Base-by-base conservation (phyloP, 108 stramenopile species). In the Skeletonema costatum region DNA sequence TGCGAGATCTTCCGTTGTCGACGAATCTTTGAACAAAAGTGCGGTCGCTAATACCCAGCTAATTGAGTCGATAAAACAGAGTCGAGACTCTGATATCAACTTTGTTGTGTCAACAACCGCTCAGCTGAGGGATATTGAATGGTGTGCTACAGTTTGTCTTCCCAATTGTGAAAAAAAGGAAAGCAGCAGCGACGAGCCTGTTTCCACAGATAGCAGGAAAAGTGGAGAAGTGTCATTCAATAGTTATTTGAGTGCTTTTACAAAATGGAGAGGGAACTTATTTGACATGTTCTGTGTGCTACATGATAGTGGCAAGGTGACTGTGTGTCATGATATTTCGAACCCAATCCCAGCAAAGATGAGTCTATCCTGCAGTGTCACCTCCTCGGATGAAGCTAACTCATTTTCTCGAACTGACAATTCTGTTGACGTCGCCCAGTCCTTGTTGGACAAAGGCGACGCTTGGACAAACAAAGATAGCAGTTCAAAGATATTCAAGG, bases 51-150 rank as follows among this genome's bases (percentile, higher is more conserved):
- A 64, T 42, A 19, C 13, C n/a, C 58, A 68, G 31, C 68, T 72
- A 13, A 60, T 50, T 19, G 51, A 44, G 11, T 51, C 65, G 5
- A 67, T 72, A 16, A 60, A 72, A 50, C 41, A 67, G 33, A 41
- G 41, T 42, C 65, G 65, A 14, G 61, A 58, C 53, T 64, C 69
- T 21, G 73, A 73, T 10, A 41, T 32, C 31, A 80, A 80, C 74
- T 36, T 68, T 17, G 63, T 70, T 30, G 32, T 62, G 32, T 33
- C 79, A 17, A 80, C 79, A 53, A 68, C 16, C 31, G 35, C 36
- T 14, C 79, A 80, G 13, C 50, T 74, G 56, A 74, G 68, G 44
- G 79, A 80, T 50, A 80, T 80, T 44, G 79, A 74, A 32, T 80
- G 67, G 79, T 80, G 68, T 46, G 60, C 73, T 56, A 56, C 79